Evolutionary conservation across 108 stramenopile genomes (phyloP), one percentile per base, ranked within the genome.

Genomic region (Cyclostephanos invisitatus): DNA sequence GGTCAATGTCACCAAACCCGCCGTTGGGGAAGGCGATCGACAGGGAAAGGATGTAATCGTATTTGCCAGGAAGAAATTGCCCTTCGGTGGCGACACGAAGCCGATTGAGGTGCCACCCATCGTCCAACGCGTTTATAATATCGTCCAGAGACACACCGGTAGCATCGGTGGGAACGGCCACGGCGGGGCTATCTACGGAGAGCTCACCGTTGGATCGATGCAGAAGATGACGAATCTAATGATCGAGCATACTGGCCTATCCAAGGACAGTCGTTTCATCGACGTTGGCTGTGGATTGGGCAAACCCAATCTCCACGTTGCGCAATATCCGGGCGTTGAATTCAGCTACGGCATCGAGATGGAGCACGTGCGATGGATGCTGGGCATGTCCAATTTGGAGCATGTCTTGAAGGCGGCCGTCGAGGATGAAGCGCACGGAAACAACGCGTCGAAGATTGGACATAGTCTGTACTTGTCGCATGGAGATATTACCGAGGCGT

Each of bases 261-360:
- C 69, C 42, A 28, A 66, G 32, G 67, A 78, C 11, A 94, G 92
- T 66, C 85, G 89, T 18, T 99, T 99, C 78, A 93, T 99, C 49
- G 98, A 99, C 74, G 96, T 99, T 1, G 98, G 98, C 11, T 85
- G 91, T 27, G 98, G 98, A 36, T 87, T 99, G 24, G 98, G 98
- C 15, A 99, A 99, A 79, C 98, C 98, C 7, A 98, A 95, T 83
- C 58, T 99, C 9, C 97, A 99, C 73, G 98, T 97, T 5, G 85
- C 95, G 3, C 87, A 91, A 65, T 82, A 92, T 78, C 92, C 95
- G 8, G 91, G 87, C 17, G 96, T 96, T 40, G 81, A 87, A 35
- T 91, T 95, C 42, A 90, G 88, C 48, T 88, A 89, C 77, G 98
- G 98, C 4, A 84, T 99, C 51, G 98, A 99, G 77, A 75, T 96